A percentile compares a stretch with the other conserved stretches of the same genome.
Evolutionary conservation across 164 flowering plant genomes (phyloP).

Genomic region (Malania oleifera): DNA sequence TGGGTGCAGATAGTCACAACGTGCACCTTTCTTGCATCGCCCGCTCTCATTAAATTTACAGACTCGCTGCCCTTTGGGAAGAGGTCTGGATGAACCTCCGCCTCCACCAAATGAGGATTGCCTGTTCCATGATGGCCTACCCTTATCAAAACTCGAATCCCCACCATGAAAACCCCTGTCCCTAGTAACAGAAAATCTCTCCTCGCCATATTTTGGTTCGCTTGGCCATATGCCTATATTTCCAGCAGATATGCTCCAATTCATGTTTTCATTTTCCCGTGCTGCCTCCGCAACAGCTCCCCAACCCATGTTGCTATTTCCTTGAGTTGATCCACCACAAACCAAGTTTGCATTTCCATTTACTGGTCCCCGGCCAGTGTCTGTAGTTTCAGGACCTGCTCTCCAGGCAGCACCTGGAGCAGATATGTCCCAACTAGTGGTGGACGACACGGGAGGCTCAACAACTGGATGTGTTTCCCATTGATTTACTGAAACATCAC

Average conservation of each 20-base stretch:
- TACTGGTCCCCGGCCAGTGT: slow-evolving; percentile 17
- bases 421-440: slow-evolving; percentile 18
- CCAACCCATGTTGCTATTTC: slow-evolving; percentile 19
- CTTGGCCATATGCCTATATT: slow-evolving; percentile 18
- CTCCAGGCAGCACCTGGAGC: slow-evolving; percentile 11
- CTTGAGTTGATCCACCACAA: slow-evolving; percentile 23
- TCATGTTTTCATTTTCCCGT: slow-evolving; percentile 19
- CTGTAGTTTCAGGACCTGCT: slow-evolving; percentile 15
- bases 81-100: slow-evolving; percentile 28
- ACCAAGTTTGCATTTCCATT: slow-evolving; percentile 21
- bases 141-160: slow-evolving; percentile 27
- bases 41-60: slow-evolving; percentile 61
- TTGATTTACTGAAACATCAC: slow-evolving; percentile 21
- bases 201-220: slow-evolving; percentile 27
- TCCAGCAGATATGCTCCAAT: slow-evolving; percentile 15
- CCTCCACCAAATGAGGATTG: slow-evolving; percentile 29
- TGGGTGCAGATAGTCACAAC: slow-evolving; percentile 41
- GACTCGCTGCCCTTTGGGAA: slow-evolving; percentile 49
- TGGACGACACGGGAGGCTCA: slow-evolving; percentile 7
- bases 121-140: slow-evolving; percentile 33
- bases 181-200: slow-evolving; percentile 29
- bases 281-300: slow-evolving; percentile 9
- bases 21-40: slow-evolving; percentile 49
- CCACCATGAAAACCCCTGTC: slow-evolving; percentile 28
- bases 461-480: slow-evolving; percentile 18